Percentiles rank a stretch among this genome's conserved stretches.
phyloP scores from a whole-genome alignment of 1,139 yeast species.

The Debaryomycetaceae sp. region DNA sequence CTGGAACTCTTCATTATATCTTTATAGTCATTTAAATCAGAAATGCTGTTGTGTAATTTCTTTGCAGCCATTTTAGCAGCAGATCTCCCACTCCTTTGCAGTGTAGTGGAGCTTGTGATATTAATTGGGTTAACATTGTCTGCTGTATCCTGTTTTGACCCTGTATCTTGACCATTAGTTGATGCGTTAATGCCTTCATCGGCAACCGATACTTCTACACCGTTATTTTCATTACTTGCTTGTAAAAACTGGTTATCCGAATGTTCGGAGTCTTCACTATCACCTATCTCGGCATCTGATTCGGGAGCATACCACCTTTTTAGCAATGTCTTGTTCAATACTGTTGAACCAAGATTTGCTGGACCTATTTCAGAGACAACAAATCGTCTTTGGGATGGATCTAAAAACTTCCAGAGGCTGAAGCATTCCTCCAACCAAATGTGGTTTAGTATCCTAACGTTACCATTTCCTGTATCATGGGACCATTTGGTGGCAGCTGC shows the following conservation, averaged over 20 bases:
- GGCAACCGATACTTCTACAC: background rate
- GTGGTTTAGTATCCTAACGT: conserved; percentile 64
- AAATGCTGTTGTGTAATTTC: conserved; percentile 66
- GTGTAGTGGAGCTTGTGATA: background rate
- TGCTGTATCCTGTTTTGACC: background rate
- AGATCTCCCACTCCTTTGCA: conserved; percentile 28
- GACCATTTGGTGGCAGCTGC: conserved; percentile 67
- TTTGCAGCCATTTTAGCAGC: conserved; percentile 68
- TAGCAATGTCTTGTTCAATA: conserved; percentile 26
- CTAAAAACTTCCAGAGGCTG: conserved; percentile 54
- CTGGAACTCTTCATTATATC: conserved; percentile 38
- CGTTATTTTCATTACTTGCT: background rate
- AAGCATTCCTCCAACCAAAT: conserved; percentile 88
- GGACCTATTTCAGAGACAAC: background rate
- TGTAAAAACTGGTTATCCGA: background rate
- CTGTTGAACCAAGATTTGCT: conserved; percentile 43
- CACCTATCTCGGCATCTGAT: background rate
- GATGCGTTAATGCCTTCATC: background rate
- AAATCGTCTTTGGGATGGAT: conserved; percentile 16
- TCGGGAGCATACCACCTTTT: background rate
- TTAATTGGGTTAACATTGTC: background rate
- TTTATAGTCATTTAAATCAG: conserved; percentile 60
- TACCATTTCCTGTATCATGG: conserved; percentile 23
- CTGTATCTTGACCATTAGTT: background rate
- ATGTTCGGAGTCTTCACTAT: background rate